Evolutionary conservation across 768 basidiomycete species (phyloP), one percentile per base, ranked within the genome.

Genomic region (Boletus fagicola): DNA sequence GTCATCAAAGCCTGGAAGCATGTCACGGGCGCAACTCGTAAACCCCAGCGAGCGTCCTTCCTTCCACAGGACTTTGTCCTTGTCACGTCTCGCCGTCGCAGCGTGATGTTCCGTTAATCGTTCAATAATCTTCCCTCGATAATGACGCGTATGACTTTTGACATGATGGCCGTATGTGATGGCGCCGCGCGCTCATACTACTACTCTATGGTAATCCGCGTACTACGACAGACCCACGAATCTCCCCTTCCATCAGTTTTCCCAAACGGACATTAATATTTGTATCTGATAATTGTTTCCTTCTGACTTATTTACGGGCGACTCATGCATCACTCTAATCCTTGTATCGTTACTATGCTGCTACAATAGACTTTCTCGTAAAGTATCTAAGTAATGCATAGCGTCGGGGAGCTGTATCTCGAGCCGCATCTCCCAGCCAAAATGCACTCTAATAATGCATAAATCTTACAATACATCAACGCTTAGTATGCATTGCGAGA

Each of bases 51-150:
- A 42, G 75, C 77, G 6, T 84, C 86, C 3, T 67, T 80, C 64
- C 73, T 85, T 48, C 79, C 82, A 31, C 77, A 78, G 24, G 85
- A 84, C 66, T 87, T 87, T 67, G 78, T 86, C 63, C 75, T 87
- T 57, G 76, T 88, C 62, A 86, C 80, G 11, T 67, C 73, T 35
- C 77, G 79, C 53, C 77, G 84, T 57, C 82, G 80, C 53, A 85
- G 84, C 68, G 68, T 79, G 45, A 74, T 76, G 64, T 71, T 73
- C 54, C 70, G 65, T 54, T 75, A 62, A 73, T 44, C 51, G 38
- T 33, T 10, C 42, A 44, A 44, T 36, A 18, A 36, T 26, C 20
- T 22, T 12, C 24, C 28, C 43, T 39, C n/a, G 28, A n/a, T 50
- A 40, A 60, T 54, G 31, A 55, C 45, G 24, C 12, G 18, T 33